Conservation (phyloP, 116 monocot genomes). For the Iris pallida region DNA sequence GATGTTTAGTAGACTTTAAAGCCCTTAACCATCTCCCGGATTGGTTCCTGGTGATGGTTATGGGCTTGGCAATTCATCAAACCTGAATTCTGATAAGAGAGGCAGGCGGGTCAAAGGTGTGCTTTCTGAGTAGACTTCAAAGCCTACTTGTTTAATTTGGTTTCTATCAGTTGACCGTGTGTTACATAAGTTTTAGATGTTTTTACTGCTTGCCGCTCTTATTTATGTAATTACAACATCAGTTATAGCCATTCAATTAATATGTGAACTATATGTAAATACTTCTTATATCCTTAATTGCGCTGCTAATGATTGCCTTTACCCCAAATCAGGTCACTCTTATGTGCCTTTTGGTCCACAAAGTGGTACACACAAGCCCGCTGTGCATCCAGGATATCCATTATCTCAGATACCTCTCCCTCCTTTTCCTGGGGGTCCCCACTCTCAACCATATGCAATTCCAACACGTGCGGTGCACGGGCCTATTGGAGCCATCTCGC, state of each 20-base stretch:
- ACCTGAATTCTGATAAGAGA: constrained; percentile 56
- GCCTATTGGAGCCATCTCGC: constrained; percentile 81
- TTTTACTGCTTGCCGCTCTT: too few species aligned
- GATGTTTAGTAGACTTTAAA: too few species aligned
- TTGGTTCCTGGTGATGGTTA: constrained; percentile 40
- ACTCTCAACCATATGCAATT: constrained; percentile 96
- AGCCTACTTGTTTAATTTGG: too few species aligned
- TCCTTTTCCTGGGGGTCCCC: constrained; percentile 80
- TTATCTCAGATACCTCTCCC: constrained; percentile 74
- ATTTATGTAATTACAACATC: too few species aligned
- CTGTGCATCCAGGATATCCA: constrained; percentile 65
- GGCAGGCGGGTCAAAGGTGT: constrained; percentile 57
- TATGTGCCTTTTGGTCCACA: constrained; percentile 68
- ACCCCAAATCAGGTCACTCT: constrained; percentile 30
- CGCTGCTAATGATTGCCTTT: too few species aligned
- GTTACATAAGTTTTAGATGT: too few species aligned
- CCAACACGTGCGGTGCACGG: constrained; percentile 87
- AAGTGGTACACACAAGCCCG: constrained; percentile 75
- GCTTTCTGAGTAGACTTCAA: background rate
- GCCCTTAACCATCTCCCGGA: constrained; percentile 19
- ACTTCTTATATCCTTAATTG: too few species aligned
- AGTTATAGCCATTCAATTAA: too few species aligned
- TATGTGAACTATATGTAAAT: too few species aligned
- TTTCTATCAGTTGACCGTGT: too few species aligned
- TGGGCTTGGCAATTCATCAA: constrained; percentile 37